Evolutionary conservation across 2,329 filamentous ascomycete species (phyloP).

Genomic region (Delphinella strobiligena): DNA sequence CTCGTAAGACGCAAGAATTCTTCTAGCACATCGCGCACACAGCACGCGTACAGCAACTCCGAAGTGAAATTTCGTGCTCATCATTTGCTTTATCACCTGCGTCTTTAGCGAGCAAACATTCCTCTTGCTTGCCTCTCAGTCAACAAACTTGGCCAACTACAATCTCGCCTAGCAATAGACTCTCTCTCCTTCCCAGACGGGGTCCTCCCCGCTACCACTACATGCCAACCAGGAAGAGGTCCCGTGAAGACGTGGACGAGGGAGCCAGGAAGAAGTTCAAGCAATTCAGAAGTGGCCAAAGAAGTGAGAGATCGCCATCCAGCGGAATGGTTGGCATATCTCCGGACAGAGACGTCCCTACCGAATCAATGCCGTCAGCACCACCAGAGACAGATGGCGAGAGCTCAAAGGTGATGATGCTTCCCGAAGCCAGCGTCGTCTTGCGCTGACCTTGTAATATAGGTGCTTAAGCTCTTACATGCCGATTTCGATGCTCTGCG

Average conservation of each 20-base stretch:
- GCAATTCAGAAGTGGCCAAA: background rate
- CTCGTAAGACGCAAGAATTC: no score
- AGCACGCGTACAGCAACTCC: no score
- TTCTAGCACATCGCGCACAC: no score
- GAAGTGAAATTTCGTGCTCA: no score
- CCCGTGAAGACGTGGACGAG: slow-evolving; percentile 1
- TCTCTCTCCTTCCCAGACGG: background rate
- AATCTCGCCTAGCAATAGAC: background rate
- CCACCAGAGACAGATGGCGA: background rate
- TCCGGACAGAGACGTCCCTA: background rate
- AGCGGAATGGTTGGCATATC: background rate
- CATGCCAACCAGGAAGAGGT: slow-evolving; percentile 8
- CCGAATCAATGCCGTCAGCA: background rate
- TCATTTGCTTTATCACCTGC: no score
- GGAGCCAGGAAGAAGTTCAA: slow-evolving; percentile 5
- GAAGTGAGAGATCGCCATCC: no score
- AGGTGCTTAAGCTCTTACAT: slow-evolving; percentile 12
- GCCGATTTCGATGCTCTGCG: slow-evolving; percentile 50
- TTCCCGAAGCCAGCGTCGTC: background rate
- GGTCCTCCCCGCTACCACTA: slow-evolving; percentile 2
- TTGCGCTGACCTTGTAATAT: background rate
- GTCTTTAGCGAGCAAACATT: no score
- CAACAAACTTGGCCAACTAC: no score
- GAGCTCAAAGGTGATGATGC: background rate
- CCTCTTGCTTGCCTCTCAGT: no score